These are phyloP conservation scores for Carex myosuroides DNA, from an alignment of 176 grass and related monocot species.

Conservation along the genomic window DNA sequence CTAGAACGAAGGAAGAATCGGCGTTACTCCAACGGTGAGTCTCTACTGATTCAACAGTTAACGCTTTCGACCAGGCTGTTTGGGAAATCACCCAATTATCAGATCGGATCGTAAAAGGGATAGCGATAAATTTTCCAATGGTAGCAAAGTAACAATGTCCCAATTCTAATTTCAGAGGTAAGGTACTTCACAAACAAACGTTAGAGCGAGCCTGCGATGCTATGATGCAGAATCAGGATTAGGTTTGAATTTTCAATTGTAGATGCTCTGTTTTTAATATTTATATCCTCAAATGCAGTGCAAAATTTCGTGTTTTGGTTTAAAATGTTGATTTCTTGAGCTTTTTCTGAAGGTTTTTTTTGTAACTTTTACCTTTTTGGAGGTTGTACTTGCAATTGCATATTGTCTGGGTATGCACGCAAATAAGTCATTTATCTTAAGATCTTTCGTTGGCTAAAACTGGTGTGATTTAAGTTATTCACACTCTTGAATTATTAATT, in stretches of 20 bases:
- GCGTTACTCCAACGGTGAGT: not conserved
- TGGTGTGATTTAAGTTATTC: conserved; percentile 18
- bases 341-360: not conserved
- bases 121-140: not conserved
- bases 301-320: not conserved
- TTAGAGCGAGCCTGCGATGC: not conserved
- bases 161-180: not conserved
- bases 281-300: not conserved
- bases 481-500: not conserved
- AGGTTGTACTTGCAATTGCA: conserved; percentile 11
- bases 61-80: not conserved
- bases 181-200: not conserved
- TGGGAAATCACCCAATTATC: not conserved
- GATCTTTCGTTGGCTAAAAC: not conserved
- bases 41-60: not conserved
- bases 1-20: not conserved
- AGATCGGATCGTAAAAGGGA: not conserved
- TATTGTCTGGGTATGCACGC: not conserved
- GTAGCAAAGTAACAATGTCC: not conserved
- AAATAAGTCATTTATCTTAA: not conserved
- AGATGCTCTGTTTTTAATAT: not conserved
- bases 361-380: not conserved
- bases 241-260: not conserved
- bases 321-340: not conserved
- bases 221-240: conserved; percentile 9